A percentile compares a stretch with the other conserved stretches of the same genome.
These are phyloP conservation scores for Austroboletus festivus DNA, from an alignment of 768 basidiomycete species.

Conservation along the genomic window DNA sequence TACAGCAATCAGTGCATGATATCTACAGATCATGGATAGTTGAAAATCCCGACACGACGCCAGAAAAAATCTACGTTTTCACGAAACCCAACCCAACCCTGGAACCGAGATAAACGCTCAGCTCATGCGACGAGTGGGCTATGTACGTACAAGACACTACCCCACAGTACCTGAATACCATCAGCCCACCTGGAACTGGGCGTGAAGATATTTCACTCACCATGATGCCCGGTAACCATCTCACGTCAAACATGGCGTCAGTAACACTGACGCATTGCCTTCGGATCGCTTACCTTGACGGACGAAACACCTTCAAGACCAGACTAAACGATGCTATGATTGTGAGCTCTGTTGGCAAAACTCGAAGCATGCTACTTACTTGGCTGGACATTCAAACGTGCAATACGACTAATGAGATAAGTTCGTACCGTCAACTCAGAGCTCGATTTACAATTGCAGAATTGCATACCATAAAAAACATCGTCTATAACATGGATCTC, in stretches of 20 bases:
- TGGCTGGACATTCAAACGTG: conserved; percentile 64
- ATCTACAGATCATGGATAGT: conserved; percentile 36
- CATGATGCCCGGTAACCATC: conserved; percentile 67
- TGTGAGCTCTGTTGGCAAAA: neutral
- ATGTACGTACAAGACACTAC: conserved; percentile 50
- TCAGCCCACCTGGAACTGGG: neutral
- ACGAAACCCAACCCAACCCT: conserved; percentile 69
- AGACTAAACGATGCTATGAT: conserved; percentile 6
- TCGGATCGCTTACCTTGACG: conserved; percentile 46
- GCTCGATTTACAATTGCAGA: neutral
- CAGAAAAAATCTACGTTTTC: conserved; percentile 42
- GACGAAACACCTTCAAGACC: conserved; percentile 60
- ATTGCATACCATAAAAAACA: conserved; percentile 62
- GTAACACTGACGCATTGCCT: neutral
- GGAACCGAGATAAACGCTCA: neutral
- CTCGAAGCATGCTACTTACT: conserved; percentile 36
- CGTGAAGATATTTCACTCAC: conserved; percentile 31
- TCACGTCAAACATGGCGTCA: conserved; percentile 13
- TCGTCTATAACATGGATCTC: conserved; percentile 43
- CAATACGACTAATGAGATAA: conserved; percentile 24
- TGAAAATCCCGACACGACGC: neutral
- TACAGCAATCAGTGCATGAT: conserved; percentile 55
- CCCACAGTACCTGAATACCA: conserved; percentile 55
- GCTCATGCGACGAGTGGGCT: neutral
- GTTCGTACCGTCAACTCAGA: neutral